Percentiles rank a stretch among this genome's conserved stretches.
phyloP scores from a whole-genome alignment of 352 stramenopile species.

The Pythium sp. region DNA sequence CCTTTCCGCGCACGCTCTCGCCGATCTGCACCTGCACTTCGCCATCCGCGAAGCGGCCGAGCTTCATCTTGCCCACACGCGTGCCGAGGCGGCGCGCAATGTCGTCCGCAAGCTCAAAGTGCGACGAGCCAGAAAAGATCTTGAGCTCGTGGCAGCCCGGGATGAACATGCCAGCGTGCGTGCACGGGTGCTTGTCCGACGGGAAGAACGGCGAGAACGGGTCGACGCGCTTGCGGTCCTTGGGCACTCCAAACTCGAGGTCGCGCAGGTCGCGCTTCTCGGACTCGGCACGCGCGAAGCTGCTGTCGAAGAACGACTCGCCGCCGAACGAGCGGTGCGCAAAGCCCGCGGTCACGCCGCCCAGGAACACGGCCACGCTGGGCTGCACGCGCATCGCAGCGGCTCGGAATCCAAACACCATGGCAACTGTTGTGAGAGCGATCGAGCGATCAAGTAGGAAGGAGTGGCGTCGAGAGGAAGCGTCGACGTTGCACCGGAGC shows the following conservation, averaged over 20 bases:
- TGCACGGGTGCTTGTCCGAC: conserved; percentile 90
- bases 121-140: conserved; percentile 91
- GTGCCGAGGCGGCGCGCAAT: conserved; percentile 87
- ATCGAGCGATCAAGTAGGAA: not conserved
- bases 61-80: conserved; percentile 84
- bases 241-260: conserved; percentile 81
- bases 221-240: conserved; percentile 87
- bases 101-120: conserved; percentile 88
- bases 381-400: conserved; percentile 41
- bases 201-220: conserved; percentile 88
- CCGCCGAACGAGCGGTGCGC: conserved; percentile 34
- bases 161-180: conserved; percentile 90
- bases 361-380: conserved; percentile 50
- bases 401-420: conserved; percentile 66
- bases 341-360: conserved; percentile 43
- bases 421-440: conserved; percentile 15
- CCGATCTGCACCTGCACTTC: conserved; percentile 92
- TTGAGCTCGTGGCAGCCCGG: conserved; percentile 91
- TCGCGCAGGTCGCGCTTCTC: conserved; percentile 81
- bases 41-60: conserved; percentile 90
- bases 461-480: not conserved
- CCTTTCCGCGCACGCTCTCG: conserved; percentile 91
- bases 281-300: conserved; percentile 33
- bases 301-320: conserved; percentile 17
- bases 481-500: conserved; percentile 11